Percentiles rank a stretch among this genome's conserved stretches.
These are phyloP conservation scores for Xylariaceae sp. DNA, from an alignment of 2,329 filamentous ascomycete genomes.

Conservation along the genomic window DNA sequence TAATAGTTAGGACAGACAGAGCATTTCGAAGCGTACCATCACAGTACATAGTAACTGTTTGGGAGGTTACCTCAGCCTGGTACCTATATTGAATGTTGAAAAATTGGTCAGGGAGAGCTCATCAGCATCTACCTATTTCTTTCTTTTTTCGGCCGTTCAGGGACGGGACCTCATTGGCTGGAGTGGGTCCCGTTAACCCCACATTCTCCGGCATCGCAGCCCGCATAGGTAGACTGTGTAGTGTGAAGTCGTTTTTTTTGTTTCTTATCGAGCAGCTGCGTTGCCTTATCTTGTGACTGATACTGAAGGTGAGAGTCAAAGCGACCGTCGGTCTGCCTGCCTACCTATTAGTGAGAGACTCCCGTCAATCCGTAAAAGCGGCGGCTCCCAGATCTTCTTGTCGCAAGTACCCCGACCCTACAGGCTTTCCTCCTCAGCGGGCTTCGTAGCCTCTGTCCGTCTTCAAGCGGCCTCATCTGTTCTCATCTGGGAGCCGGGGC, in stretches of 20 bases:
- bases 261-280: constrained; percentile 14
- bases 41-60: too few relatives aligned
- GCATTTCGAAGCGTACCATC: too few relatives aligned
- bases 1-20: too few relatives aligned
- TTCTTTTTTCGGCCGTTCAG: neutral
- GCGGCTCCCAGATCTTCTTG: constrained; percentile 3
- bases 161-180: constrained; percentile 8
- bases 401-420: neutral
- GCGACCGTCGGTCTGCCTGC: neutral
- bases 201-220: constrained; percentile 20
- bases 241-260: constrained; percentile 15
- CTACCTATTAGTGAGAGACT: neutral
- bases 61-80: too few relatives aligned
- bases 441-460: constrained; percentile 8
- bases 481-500: constrained; percentile 31
- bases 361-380: neutral
- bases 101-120: too few relatives aligned
- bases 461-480: constrained; percentile 29
- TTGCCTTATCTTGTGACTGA: constrained; percentile 6
- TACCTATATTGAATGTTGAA: too few relatives aligned
- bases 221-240: constrained; percentile 1
- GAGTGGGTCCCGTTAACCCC: constrained; percentile 1
- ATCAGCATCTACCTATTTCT: too few relatives aligned
- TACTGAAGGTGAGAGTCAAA: constrained; percentile 9
- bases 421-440: neutral